phyloP scores from a whole-genome alignment of 78 protist species.

The Goniomonas avonlea region DNA sequence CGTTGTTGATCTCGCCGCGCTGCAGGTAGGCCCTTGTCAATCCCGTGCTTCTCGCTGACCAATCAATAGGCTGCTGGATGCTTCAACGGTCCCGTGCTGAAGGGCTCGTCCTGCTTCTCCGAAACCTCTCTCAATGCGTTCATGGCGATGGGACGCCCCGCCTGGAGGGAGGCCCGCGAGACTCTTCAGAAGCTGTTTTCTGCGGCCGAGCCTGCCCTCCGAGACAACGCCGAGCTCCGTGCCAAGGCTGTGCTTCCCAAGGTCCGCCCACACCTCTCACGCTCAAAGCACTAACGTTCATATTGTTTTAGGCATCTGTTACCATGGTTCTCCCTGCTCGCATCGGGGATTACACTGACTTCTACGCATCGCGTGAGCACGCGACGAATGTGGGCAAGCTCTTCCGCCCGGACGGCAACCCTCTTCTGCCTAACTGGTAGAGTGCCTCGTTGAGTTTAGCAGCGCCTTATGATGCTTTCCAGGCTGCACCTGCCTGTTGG shows the following conservation, averaged over 20 bases:
- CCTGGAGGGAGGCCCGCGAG: constrained; percentile 62
- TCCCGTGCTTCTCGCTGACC: not conserved
- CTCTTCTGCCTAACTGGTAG: constrained; percentile 44
- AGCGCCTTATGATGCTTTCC: not conserved
- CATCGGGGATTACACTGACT: constrained; percentile 92
- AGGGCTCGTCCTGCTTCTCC: not conserved
- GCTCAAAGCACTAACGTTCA: not conserved
- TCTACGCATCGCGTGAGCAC: constrained; percentile 79
- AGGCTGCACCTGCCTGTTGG: constrained; percentile 69
- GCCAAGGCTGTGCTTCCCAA: constrained; percentile 20
- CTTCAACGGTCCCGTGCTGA: not conserved
- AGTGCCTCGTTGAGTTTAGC: too few relatives aligned
- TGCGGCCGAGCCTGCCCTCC: constrained; percentile 29
- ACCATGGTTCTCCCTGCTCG: constrained; percentile 50
- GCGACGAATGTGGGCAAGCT: constrained; percentile 84
- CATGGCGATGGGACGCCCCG: constrained; percentile 54
- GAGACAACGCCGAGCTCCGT: constrained; percentile 41
- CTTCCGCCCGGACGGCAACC: constrained; percentile 28
- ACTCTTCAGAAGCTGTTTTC: constrained; percentile 38
- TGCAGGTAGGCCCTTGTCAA: constrained; percentile 11
- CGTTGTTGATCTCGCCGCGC: constrained; percentile 63
- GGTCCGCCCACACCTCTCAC: not conserved
- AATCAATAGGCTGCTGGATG: not conserved
- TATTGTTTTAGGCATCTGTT: constrained; percentile 35
- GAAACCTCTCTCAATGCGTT: constrained; percentile 53